phyloP scores from a whole-genome alignment of 257 asterid genomes.

The Handroanthus guayacan region DNA sequence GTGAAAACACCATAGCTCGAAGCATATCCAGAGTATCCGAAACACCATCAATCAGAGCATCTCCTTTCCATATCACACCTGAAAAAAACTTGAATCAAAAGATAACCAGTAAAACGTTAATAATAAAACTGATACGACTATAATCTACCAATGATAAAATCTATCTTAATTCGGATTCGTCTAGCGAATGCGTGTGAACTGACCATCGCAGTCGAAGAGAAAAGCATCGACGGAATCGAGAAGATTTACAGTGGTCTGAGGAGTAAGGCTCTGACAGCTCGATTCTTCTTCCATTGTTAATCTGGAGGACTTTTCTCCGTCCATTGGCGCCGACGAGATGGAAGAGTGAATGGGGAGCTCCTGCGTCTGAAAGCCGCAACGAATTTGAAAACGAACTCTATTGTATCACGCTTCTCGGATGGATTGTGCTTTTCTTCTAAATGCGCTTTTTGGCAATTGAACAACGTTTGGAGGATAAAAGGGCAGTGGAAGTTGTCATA shows the following conservation, averaged over 20 bases:
- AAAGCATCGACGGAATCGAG: constrained; percentile 82
- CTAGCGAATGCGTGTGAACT: not conserved
- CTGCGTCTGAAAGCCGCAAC: constrained; percentile 8
- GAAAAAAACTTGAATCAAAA: constrained; percentile 7
- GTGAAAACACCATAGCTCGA: constrained; percentile 64
- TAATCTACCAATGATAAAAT: not conserved
- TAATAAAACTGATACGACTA: not conserved
- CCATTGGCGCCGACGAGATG: constrained; percentile 44
- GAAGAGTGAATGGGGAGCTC: constrained; percentile 4
- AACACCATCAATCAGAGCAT: constrained; percentile 82
- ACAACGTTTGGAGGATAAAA: not conserved
- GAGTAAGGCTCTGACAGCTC: constrained; percentile 51
- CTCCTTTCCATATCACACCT: constrained; percentile 98
- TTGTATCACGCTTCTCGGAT: not conserved
- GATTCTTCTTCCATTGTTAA: constrained; percentile 6
- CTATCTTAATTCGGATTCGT: not conserved
- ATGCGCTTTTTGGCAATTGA: not conserved
- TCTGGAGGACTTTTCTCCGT: constrained; percentile 34
- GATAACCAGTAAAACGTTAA: not conserved
- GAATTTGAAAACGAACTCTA: not conserved
- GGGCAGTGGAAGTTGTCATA: not conserved
- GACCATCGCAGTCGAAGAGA: constrained; percentile 97
- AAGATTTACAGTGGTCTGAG: constrained; percentile 49
- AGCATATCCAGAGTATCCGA: constrained; percentile 73
- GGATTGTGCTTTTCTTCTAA: not conserved